Conservation (phyloP, 192 early-diverging fungal genomes). For the Umbelopsis ramanniana region DNA sequence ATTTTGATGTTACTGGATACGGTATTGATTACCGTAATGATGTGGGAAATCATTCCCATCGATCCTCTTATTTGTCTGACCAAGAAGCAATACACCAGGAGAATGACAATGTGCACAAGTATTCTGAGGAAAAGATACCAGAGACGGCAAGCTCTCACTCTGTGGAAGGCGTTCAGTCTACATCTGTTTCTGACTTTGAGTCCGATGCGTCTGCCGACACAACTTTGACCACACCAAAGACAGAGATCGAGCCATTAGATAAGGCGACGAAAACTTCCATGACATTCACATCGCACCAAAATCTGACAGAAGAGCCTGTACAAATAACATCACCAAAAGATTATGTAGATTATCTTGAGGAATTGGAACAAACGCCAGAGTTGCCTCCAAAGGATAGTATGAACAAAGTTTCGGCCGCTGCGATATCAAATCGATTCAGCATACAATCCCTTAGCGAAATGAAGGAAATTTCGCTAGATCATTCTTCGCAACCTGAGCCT, state of each 20-base stretch:
- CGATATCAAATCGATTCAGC: background rate
- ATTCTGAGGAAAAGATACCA: background rate
- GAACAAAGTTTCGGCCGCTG: no score
- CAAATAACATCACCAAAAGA: background rate
- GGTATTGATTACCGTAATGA: no score
- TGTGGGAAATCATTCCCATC: background rate
- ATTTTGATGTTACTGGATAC: no score
- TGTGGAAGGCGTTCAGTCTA: constrained; percentile 4
- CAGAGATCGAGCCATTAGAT: background rate
- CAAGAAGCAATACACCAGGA: background rate
- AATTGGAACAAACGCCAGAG: background rate
- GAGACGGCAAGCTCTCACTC: background rate
- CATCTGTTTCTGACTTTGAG: background rate
- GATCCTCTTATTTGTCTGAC: background rate
- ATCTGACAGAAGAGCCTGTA: background rate
- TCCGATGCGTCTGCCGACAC: constrained; percentile 30
- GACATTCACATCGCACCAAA: background rate
- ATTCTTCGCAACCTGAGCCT: background rate
- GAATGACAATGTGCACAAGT: background rate
- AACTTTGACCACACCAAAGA: constrained; percentile 31
- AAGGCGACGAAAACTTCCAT: background rate
- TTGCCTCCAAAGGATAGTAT: constrained; percentile 3
- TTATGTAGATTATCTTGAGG: constrained; percentile 6
- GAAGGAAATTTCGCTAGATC: constrained; percentile 11
- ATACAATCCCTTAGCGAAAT: background rate